Percentiles rank a stretch among this genome's conserved stretches.
phyloP scores from a whole-genome alignment of 2,329 filamentous ascomycete species.

The Ophiosphaerella korrae region DNA sequence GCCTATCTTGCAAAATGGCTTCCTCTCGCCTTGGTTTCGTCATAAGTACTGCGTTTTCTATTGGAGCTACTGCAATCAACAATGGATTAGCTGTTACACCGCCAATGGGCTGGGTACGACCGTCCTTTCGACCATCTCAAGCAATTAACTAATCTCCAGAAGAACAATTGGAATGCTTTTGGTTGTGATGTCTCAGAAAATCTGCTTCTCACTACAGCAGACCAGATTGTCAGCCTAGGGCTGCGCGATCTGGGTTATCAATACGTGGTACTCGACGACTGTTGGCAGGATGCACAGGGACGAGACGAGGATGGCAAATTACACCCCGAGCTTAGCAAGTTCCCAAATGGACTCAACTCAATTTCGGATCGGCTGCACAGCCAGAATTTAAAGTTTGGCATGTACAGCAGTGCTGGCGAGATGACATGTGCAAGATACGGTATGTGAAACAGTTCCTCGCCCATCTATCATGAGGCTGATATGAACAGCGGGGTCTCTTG shows the following conservation, averaged over 20 bases:
- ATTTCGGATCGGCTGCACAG: slow-evolving; percentile 50
- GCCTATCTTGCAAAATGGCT: slow-evolving; percentile 9
- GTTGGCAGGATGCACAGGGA: slow-evolving; percentile 57
- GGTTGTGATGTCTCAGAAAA: slow-evolving; percentile 35
- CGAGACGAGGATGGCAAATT: slow-evolving; percentile 49
- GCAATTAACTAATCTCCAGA: neutral
- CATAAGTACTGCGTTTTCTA: slow-evolving; percentile 14
- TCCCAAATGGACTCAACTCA: slow-evolving; percentile 63
- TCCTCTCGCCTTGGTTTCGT: slow-evolving; percentile 13
- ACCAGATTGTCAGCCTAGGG: slow-evolving; percentile 28
- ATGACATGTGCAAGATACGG: slow-evolving; percentile 63
- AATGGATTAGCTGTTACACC: slow-evolving; percentile 30
- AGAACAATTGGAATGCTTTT: slow-evolving; percentile 36
- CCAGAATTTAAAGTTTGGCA: slow-evolving; percentile 64
- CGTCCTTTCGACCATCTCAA: neutral
- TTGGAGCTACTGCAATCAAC: slow-evolving; percentile 25
- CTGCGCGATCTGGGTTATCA: slow-evolving; percentile 37
- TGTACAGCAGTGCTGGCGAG: slow-evolving; percentile 63
- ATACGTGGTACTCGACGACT: slow-evolving; percentile 67
- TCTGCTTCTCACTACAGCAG: slow-evolving; percentile 31
- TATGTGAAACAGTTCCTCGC: neutral
- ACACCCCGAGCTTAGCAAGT: slow-evolving; percentile 57
- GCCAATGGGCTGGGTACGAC: slow-evolving; percentile 28
- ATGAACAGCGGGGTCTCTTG: slow-evolving; percentile 27
- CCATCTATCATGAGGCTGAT: slow-evolving; percentile 1